These are phyloP conservation scores for Fagus crenata DNA, from an alignment of 306 rosid species.

Conservation along the genomic window DNA sequence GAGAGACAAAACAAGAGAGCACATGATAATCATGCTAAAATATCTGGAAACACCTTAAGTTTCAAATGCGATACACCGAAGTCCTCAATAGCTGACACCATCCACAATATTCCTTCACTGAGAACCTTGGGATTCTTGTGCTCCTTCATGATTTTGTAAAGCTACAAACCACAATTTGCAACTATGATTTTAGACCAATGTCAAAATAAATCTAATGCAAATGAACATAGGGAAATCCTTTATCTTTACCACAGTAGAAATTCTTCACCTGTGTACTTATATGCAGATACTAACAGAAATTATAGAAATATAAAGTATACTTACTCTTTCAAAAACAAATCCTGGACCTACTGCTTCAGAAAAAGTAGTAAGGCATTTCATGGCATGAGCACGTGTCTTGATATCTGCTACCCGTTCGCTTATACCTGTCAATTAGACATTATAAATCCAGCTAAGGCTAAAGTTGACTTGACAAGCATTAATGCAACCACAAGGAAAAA, in stretches of 20 bases:
- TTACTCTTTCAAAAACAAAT: slow-evolving; percentile 91
- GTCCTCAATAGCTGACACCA: slow-evolving; percentile 96
- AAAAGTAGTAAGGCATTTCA: slow-evolving; percentile 88
- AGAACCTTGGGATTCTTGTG: slow-evolving; percentile 99
- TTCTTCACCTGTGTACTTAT: background rate
- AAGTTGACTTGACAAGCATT: background rate
- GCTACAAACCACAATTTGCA: slow-evolving; percentile 38
- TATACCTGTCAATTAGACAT: slow-evolving; percentile 54
- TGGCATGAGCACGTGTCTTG: slow-evolving; percentile 87
- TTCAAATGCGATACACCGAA: slow-evolving; percentile 84
- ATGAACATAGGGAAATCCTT: background rate
- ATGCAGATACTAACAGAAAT: slow-evolving; percentile 1
- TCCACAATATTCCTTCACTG: slow-evolving; percentile 94
- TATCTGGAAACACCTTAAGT: slow-evolving; percentile 66
- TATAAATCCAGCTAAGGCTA: background rate
- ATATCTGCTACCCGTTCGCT: slow-evolving; percentile 99
- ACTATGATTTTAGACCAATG: background rate
- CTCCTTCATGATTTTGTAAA: slow-evolving; percentile 94
- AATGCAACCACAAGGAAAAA: slow-evolving; percentile 12
- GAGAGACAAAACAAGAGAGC: background rate
- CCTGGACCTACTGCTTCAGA: slow-evolving; percentile 99
- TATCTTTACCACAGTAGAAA: background rate
- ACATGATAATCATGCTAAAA: background rate
- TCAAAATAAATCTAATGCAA: slow-evolving; percentile 19
- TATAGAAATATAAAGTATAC: slow-evolving; percentile 30